phyloP scores from a whole-genome alignment of 176 grass and related monocot species.

The Chloris gayana region DNA sequence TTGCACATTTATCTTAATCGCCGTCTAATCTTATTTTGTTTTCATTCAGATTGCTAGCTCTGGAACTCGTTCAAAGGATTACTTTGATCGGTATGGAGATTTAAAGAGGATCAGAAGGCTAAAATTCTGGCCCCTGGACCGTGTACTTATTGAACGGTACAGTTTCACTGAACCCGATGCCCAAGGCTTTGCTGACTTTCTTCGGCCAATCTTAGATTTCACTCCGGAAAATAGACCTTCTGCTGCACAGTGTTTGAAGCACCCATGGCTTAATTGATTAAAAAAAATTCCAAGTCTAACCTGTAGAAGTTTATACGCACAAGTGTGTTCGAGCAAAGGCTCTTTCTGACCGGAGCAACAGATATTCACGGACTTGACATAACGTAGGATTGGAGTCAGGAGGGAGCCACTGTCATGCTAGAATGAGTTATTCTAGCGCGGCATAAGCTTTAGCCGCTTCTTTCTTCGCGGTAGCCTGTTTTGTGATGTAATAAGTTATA shows the following conservation, averaged over 20 bases:
- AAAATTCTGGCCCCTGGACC: conserved; percentile 65
- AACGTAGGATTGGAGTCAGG: conserved; percentile 2
- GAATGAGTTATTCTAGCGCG: neutral
- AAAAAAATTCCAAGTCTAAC: conserved; percentile 19
- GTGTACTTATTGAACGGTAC: conserved; percentile 67
- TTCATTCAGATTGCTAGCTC: conserved; percentile 62
- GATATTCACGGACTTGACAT: neutral
- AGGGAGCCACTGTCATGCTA: conserved; percentile 5
- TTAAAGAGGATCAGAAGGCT: conserved; percentile 77
- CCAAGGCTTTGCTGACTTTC: conserved; percentile 50
- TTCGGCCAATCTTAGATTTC: conserved; percentile 79
- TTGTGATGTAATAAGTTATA: conserved; percentile 10
- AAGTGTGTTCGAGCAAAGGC: neutral
- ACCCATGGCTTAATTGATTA: conserved; percentile 68
- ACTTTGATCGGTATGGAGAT: conserved; percentile 81
- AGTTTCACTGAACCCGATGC: conserved; percentile 63
- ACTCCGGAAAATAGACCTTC: conserved; percentile 68
- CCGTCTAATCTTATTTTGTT: conserved; percentile 16
- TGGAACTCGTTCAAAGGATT: conserved; percentile 73
- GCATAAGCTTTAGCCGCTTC: conserved; percentile 8
- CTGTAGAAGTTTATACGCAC: conserved; percentile 34
- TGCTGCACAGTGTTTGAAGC: conserved; percentile 68
- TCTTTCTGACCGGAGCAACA: conserved; percentile 21
- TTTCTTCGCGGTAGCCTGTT: conserved; percentile 8
- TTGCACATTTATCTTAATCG: neutral